These are phyloP conservation scores for Kluyveromyces dobzhanskii DNA, from an alignment of 805 yeast species.

Conservation along the genomic window DNA sequence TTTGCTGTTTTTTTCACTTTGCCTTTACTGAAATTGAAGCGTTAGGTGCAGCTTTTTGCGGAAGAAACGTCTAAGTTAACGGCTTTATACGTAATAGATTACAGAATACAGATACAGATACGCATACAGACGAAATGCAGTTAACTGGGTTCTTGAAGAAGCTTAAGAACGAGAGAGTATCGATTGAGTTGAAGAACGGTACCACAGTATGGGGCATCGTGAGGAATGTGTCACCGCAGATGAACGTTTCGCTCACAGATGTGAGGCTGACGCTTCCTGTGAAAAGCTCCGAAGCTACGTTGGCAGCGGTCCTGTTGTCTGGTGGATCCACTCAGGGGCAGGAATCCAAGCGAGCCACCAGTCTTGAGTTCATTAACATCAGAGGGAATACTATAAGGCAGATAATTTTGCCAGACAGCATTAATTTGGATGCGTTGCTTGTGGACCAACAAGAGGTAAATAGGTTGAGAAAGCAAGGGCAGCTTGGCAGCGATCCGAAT, in stretches of 20 bases:
- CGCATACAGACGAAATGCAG: conserved; percentile 17
- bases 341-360: conserved; percentile 50
- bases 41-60: too few species aligned
- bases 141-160: conserved; percentile 61
- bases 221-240: conserved; percentile 77
- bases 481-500: conserved; percentile 16
- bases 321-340: conserved; percentile 9
- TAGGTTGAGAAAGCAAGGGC: conserved; percentile 22
- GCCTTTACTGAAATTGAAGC: too few species aligned
- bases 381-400: conserved; percentile 86
- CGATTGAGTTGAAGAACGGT: conserved; percentile 88
- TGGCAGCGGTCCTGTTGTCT: conserved; percentile 20
- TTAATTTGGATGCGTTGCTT: conserved; percentile 60
- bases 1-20: too few species aligned
- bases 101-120: not conserved
- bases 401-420: conserved; percentile 75
- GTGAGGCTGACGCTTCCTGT: conserved; percentile 61
- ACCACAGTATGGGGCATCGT: conserved; percentile 79
- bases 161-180: conserved; percentile 75
- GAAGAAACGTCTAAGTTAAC: not conserved
- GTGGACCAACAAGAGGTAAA: conserved; percentile 34
- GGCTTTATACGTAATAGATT: not conserved
- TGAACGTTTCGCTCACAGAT: conserved; percentile 78
- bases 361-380: conserved; percentile 67
- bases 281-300: conserved; percentile 13